Percentiles rank a stretch among this genome's conserved stretches.
Conservation (phyloP, 768 basidiomycete genomes). For the Holtermannia corniformis region DNA sequence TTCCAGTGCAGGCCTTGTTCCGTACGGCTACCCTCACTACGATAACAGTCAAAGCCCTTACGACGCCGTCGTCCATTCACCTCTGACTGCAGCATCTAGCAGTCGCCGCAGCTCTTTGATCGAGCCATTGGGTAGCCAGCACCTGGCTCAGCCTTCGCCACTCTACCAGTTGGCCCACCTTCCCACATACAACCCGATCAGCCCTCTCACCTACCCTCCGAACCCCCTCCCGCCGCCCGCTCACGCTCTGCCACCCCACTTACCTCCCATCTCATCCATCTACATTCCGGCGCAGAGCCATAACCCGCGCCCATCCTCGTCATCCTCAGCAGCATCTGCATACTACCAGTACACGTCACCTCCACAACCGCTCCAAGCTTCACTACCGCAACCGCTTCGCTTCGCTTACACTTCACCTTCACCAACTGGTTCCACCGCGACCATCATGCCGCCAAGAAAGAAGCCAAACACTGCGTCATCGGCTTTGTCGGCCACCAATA, state of each 20-base stretch:
- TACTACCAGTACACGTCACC: conserved; percentile 17
- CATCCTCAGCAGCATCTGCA: neutral
- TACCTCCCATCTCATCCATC: neutral
- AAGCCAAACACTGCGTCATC: conserved; percentile 12
- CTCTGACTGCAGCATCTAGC: neutral
- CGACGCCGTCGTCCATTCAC: neutral
- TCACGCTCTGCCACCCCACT: neutral
- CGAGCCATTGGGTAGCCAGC: too few species aligned
- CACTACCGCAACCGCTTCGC: conserved; percentile 22
- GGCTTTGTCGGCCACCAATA: conserved; percentile 1
- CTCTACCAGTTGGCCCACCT: conserved; percentile 1
- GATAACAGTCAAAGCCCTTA: neutral
- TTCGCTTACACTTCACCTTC: conserved; percentile 32
- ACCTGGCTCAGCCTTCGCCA: conserved; percentile 1
- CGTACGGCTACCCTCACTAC: neutral
- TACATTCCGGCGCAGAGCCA: neutral
- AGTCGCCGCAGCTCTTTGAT: neutral
- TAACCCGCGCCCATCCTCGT: neutral
- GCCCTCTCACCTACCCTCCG: conserved; percentile 1
- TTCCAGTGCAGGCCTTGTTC: too few species aligned
- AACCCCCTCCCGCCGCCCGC: neutral
- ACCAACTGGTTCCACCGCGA: conserved; percentile 6
- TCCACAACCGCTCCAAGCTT: neutral
- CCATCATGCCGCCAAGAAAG: conserved; percentile 24
- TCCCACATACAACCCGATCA: neutral